These are phyloP conservation scores for Fusarium siculi DNA, from an alignment of 2,329 filamentous ascomycete species.

Conservation along the genomic window DNA sequence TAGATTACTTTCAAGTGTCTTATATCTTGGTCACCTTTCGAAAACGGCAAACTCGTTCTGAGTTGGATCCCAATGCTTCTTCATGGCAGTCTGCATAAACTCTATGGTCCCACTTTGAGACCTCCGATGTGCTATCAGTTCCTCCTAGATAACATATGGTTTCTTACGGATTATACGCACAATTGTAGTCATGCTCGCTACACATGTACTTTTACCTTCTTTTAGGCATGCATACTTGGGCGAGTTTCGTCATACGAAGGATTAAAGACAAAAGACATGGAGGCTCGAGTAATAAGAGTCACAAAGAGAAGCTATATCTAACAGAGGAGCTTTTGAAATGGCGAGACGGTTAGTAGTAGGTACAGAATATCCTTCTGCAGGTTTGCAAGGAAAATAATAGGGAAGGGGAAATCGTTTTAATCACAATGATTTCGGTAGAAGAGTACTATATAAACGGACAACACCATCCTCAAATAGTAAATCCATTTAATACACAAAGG, in stretches of 20 bases:
- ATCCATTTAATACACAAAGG: too few species aligned
- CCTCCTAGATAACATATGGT: too few species aligned
- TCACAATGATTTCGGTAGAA: not conserved
- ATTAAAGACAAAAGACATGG: not conserved
- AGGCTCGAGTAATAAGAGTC: not conserved
- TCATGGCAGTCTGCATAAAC: not conserved
- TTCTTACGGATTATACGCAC: not conserved
- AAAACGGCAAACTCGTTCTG: too few species aligned
- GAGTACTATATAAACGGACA: not conserved
- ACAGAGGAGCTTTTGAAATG: not conserved
- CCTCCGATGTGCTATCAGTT: too few species aligned
- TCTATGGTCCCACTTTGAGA: too few species aligned
- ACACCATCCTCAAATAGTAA: too few species aligned
- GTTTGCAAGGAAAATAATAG: not conserved
- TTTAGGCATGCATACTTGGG: not conserved
- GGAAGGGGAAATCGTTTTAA: not conserved
- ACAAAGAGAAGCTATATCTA: not conserved
- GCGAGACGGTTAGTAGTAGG: not conserved
- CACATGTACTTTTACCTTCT: not conserved
- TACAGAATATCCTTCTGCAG: not conserved
- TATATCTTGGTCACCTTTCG: not conserved
- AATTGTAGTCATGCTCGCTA: not conserved
- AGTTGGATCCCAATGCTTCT: not conserved
- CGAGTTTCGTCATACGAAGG: not conserved
- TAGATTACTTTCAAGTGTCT: not conserved